These are phyloP conservation scores for Yamadazyma atmosphaerica DNA, from an alignment of 1,139 yeast genomes.

Conservation along the genomic window DNA sequence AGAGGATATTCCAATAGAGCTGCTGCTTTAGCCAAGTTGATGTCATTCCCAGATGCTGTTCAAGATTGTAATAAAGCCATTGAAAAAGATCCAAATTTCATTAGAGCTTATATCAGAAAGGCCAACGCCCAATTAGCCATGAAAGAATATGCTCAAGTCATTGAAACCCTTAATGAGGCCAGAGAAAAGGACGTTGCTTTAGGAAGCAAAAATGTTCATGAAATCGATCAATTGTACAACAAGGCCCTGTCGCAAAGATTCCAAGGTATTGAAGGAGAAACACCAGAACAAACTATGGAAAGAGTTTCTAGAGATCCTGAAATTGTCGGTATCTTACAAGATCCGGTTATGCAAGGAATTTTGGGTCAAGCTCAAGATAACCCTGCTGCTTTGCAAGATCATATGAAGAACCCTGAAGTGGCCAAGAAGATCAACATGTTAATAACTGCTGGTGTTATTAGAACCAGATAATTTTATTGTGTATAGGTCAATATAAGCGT, in stretches of 20 bases:
- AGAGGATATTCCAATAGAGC: conserved; percentile 98
- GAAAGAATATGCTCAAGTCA: conserved; percentile 80
- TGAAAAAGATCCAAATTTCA: conserved; percentile 79
- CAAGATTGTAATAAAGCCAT: conserved; percentile 91
- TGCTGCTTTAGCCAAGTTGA: conserved; percentile 89
- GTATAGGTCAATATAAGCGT: background rate
- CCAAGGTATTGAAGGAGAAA: conserved; percentile 81
- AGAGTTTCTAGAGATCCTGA: conserved; percentile 94
- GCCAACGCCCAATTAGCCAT: conserved; percentile 93
- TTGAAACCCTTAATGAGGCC: conserved; percentile 80
- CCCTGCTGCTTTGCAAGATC: conserved; percentile 96
- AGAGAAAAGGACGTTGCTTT: conserved; percentile 69
- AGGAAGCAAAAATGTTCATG: conserved; percentile 62
- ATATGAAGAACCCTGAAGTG: conserved; percentile 95
- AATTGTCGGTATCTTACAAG: conserved; percentile 84
- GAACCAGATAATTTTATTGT: conserved; percentile 62
- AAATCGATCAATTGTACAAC: conserved; percentile 79
- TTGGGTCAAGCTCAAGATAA: conserved; percentile 91
- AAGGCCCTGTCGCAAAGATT: conserved; percentile 82
- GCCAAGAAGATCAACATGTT: conserved; percentile 84
- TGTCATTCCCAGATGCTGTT: conserved; percentile 97
- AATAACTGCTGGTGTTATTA: conserved; percentile 95
- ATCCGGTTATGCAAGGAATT: conserved; percentile 96
- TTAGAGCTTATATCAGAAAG: conserved; percentile 95
- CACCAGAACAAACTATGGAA: conserved; percentile 92